These are phyloP conservation scores for Uncinocarpus reesii DNA, from an alignment of 2,329 filamentous ascomycete species.

Conservation along the genomic window DNA sequence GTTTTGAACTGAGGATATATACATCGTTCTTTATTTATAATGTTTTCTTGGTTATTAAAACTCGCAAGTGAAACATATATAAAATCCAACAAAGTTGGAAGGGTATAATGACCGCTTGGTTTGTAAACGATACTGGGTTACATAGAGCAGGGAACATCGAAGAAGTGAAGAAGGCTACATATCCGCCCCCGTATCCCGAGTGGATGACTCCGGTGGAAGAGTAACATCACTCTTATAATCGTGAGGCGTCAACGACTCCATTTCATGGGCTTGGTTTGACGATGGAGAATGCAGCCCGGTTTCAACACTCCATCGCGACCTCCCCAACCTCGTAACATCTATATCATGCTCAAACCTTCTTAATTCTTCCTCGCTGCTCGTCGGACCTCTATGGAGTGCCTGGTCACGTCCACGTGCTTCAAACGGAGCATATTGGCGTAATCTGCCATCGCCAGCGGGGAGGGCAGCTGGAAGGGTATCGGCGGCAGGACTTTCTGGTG, in stretches of 20 bases:
- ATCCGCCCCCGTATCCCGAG: not conserved
- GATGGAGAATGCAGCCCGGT: not conserved
- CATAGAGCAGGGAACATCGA: too few relatives aligned
- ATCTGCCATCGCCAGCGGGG: not conserved
- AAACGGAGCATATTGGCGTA: not conserved
- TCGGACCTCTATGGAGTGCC: not conserved
- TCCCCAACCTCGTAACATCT: slow-evolving; percentile 1
- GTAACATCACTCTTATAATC: not conserved
- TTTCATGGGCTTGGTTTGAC: not conserved
- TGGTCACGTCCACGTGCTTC: not conserved
- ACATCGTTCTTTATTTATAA: too few relatives aligned
- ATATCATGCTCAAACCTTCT: slow-evolving; percentile 13
- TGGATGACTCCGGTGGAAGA: not conserved
- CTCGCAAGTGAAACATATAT: too few relatives aligned
- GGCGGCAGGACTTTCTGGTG: not conserved
- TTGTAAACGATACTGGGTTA: too few relatives aligned
- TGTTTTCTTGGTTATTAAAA: too few relatives aligned
- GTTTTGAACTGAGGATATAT: too few relatives aligned
- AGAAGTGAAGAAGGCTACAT: not conserved
- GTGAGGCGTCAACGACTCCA: not conserved
- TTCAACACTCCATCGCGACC: not conserved
- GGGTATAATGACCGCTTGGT: too few relatives aligned
- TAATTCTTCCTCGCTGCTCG: slow-evolving; percentile 10
- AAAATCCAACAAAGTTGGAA: too few relatives aligned
- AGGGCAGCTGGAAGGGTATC: not conserved